Conservation (phyloP, 2,329 filamentous ascomycete genomes). For the Fusarium phyllophilum region DNA sequence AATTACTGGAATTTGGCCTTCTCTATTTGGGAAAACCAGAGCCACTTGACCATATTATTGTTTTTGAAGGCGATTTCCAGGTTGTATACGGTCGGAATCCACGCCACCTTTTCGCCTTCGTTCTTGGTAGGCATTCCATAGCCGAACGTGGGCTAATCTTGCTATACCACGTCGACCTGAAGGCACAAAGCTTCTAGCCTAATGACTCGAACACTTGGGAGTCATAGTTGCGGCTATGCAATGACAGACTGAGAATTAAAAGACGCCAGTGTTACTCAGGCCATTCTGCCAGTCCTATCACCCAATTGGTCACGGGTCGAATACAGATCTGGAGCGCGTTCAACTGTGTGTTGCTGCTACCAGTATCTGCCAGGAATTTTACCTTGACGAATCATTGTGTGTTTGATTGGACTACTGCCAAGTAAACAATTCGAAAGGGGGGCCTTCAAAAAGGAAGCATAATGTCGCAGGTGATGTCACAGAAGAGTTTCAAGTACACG, state of each 20-base stretch:
- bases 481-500: accelerated
- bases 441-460: no score
- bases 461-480: not conserved
- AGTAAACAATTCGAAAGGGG: accelerated
- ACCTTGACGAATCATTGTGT: accelerated
- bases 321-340: not conserved
- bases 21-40: accelerated
- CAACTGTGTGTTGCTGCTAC: not conserved
- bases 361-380: accelerated
- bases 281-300: not conserved
- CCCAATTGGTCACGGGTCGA: not conserved
- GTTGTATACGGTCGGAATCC: accelerated
- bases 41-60: accelerated
- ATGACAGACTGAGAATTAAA: no score
- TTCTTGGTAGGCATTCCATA: not conserved
- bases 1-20: accelerated
- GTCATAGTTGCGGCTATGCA: accelerated
- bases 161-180: accelerated
- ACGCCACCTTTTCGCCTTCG: not conserved
- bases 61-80: accelerated
- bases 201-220: no score
- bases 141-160: not conserved
- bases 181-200: accelerated
- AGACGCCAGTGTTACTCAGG: accelerated
- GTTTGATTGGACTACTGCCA: accelerated